Evolutionary conservation across 345 rosid genomes (phyloP), one percentile per base, ranked within the genome.

Genomic region (Nephelium lappaceum): DNA sequence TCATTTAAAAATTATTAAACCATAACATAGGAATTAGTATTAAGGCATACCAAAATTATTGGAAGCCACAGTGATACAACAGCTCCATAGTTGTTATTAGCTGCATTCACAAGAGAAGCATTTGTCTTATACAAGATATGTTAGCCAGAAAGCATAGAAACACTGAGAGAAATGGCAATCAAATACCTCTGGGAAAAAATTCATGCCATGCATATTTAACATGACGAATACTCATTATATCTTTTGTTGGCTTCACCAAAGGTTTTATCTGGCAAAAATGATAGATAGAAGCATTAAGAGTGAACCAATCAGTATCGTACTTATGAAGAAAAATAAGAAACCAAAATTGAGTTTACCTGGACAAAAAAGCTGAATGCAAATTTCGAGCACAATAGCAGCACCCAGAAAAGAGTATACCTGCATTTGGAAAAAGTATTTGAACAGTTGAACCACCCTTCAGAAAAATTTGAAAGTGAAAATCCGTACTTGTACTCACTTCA

Each of bases 401-500:
- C 67, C 99, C 99, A 95, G 77, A 95, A 93, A 47, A 93, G 24
- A 64, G 99, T 95, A 84, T 95, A 95, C 90, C 99, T 95, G 86
- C 55, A 90, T 84, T 71, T 18, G 41, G 70, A 79, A 73, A 60
- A 76, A 16, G 39, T 19, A 51, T 71, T 62, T 16, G 74, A 73
- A 69, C 38, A 41, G 47, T 2, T 43, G 27, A 71, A 69, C 45
- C 9, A 76, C 63, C 70, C 73, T 57, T 61, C 31, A 27, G 75
- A 49, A 58, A 79, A 47, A 51, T 69, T 73, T 25, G 71, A 74
- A 57, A 66, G 63, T 53, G 18, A 67, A 81, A 53, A 42, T 60
- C 77, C 45, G 60, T 69, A 43, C 69, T 39, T 62, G 62, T 66
- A 91, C 98, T 87, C 83, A 95, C 99, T 95, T 95, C 64, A 95